Evolutionary conservation across 2,329 filamentous ascomycete species (phyloP).

Genomic region (Tetracladium maxilliforme): DNA sequence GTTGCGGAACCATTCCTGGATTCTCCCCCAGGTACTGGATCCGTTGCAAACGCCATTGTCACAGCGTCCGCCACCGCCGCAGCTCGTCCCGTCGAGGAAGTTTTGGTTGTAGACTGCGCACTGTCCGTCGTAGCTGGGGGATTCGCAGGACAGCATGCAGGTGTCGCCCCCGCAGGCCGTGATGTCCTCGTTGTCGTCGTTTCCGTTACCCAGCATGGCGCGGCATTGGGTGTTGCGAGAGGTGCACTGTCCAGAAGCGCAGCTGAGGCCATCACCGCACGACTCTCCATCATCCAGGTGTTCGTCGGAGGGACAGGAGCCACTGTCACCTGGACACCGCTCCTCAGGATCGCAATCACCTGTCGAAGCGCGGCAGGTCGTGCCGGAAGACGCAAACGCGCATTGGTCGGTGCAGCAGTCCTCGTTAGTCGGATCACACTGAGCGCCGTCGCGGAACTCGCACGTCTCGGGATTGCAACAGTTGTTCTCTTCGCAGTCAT

Average conservation of each 20-base stretch:
- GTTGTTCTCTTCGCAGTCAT: slow-evolving; percentile 54
- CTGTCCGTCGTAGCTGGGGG: slow-evolving; percentile 47
- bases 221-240: slow-evolving; percentile 82
- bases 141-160: slow-evolving; percentile 62
- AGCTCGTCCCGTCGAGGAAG: slow-evolving; percentile 84
- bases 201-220: slow-evolving; percentile 63
- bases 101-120: slow-evolving; percentile 67
- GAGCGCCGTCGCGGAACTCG: slow-evolving; percentile 58
- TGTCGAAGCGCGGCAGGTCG: slow-evolving; percentile 66
- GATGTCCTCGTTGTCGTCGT: no score
- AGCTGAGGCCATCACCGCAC: slow-evolving; percentile 62
- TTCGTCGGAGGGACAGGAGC: slow-evolving; percentile 48
- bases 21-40: slow-evolving; percentile 51
- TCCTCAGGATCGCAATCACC: slow-evolving; percentile 79
- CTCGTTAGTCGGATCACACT: slow-evolving; percentile 72
- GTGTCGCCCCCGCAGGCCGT: slow-evolving; percentile 60
- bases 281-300: slow-evolving; percentile 21
- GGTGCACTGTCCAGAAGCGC: slow-evolving; percentile 89
- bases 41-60: slow-evolving; percentile 65
- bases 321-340: slow-evolving; percentile 57
- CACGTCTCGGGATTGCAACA: slow-evolving; percentile 85
- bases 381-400: slow-evolving; percentile 49
- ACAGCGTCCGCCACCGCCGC: slow-evolving; percentile 68
- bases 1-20: slow-evolving; percentile 59
- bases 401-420: slow-evolving; percentile 62